These are phyloP conservation scores for Cladosporium sp. DNA, from an alignment of 2,329 filamentous ascomycete species.

Conservation along the genomic window DNA sequence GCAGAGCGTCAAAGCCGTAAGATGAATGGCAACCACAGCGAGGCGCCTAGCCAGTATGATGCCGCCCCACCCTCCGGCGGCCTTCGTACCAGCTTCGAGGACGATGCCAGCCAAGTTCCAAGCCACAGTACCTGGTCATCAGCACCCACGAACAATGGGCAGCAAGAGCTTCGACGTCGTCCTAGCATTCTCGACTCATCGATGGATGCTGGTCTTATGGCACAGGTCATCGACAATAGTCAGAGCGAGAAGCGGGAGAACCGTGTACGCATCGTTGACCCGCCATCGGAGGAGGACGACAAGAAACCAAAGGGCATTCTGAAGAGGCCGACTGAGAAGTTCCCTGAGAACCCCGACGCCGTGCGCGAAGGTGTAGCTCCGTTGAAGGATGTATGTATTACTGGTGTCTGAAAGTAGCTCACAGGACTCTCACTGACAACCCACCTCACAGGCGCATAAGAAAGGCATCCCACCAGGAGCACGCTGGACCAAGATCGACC, in stretches of 20 bases:
- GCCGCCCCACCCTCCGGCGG: slow-evolving; percentile 19
- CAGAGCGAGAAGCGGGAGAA: slow-evolving; percentile 36
- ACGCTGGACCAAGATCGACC: slow-evolving; percentile 90
- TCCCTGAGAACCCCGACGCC: slow-evolving; percentile 82
- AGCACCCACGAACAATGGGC: slow-evolving; percentile 19
- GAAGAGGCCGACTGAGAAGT: slow-evolving; percentile 76
- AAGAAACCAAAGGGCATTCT: slow-evolving; percentile 81
- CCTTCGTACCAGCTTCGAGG: slow-evolving; percentile 29
- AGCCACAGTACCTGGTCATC: slow-evolving; percentile 18
- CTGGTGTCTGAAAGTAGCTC: not conserved
- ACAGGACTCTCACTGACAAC: slow-evolving; percentile 18
- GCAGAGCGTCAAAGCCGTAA: slow-evolving; percentile 30
- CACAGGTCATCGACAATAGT: slow-evolving; percentile 38
- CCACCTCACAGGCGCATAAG: slow-evolving; percentile 33
- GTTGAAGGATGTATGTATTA: slow-evolving; percentile 67
- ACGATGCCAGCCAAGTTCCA: slow-evolving; percentile 21
- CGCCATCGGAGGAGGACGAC: slow-evolving; percentile 61
- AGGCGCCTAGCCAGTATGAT: slow-evolving; percentile 8
- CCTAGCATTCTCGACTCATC: slow-evolving; percentile 37
- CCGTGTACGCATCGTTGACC: slow-evolving; percentile 65
- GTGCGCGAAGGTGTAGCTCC: slow-evolving; percentile 88
- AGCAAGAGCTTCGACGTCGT: slow-evolving; percentile 19
- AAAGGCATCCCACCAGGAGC: slow-evolving; percentile 61
- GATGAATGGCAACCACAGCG: slow-evolving; percentile 14
- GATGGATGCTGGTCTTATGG: slow-evolving; percentile 26